Percentiles rank a stretch among this genome's conserved stretches.
Conservation (phyloP, 305 asterid genomes). For the Salvia sclarea region DNA sequence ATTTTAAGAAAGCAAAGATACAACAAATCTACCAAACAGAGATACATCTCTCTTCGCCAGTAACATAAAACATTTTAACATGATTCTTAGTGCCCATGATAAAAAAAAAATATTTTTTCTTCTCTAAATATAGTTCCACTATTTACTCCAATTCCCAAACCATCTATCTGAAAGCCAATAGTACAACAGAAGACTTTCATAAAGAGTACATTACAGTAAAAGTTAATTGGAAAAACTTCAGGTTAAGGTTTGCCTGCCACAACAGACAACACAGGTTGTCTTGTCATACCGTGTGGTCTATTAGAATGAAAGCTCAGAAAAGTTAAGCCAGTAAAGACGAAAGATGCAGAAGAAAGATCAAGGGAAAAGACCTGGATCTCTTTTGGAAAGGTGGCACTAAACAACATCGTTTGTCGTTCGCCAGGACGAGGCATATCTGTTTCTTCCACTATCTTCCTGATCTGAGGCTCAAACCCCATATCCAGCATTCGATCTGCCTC, state of each 20-base stretch:
- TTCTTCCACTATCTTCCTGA: conserved; percentile 84
- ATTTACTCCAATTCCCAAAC: background rate
- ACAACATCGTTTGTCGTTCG: conserved; percentile 83
- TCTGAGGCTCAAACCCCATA: conserved; percentile 96
- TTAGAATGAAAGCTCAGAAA: background rate
- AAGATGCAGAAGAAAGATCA: conserved; percentile 1
- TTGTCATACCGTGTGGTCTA: background rate
- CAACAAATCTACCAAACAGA: background rate
- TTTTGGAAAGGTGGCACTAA: conserved; percentile 84
- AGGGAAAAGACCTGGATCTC: conserved; percentile 68
- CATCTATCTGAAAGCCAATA: background rate
- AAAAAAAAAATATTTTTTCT: background rate
- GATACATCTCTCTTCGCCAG: background rate
- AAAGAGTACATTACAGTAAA: background rate
- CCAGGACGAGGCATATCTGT: conserved; percentile 93
- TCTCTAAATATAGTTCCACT: background rate
- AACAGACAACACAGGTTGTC: conserved; percentile 11
- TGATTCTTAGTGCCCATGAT: background rate
- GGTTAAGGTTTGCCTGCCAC: background rate
- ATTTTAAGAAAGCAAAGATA: background rate
- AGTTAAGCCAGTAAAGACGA: background rate
- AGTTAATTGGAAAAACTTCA: background rate
- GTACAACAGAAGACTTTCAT: background rate
- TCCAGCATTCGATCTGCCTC: conserved; percentile 96
- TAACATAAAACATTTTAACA: background rate